phyloP scores from a whole-genome alignment of 1,139 yeast species.

The Insectozyma bohioensis region DNA sequence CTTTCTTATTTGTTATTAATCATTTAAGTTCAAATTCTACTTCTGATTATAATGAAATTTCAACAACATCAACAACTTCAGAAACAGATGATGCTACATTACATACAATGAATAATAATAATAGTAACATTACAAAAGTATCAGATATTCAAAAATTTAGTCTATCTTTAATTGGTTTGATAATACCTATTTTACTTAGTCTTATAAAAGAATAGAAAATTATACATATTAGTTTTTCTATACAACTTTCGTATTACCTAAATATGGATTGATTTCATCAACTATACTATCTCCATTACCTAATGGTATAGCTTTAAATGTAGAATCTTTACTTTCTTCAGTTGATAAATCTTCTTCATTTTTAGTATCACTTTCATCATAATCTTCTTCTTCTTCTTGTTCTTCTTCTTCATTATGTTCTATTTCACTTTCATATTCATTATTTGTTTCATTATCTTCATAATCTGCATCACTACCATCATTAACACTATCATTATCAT shows the following conservation, averaged over 20 bases:
- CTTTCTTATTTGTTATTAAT: constrained; percentile 67
- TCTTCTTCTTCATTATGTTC: constrained; percentile 6
- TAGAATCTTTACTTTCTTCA: constrained; percentile 1
- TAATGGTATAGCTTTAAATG: constrained; percentile 6
- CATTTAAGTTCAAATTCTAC: constrained; percentile 40
- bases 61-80: no score
- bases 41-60: constrained; percentile 7
- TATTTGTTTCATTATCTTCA: constrained; percentile 4
- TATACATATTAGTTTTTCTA: constrained; percentile 2
- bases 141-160: no score
- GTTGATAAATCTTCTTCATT: constrained; percentile 7
- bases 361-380: constrained; percentile 3
- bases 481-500: constrained; percentile 5
- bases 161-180: constrained; percentile 19
- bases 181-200: constrained; percentile 18
- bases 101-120: constrained; percentile 4
- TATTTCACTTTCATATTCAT: constrained; percentile 5
- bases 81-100: constrained; percentile 12
- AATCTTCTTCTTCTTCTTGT: constrained; percentile 5
- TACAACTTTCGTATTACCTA: constrained; percentile 4
- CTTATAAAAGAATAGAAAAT: constrained; percentile 13
- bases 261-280: constrained; percentile 11
- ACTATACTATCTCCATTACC: constrained; percentile 8
- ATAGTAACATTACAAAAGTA: constrained; percentile 10
- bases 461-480: constrained; percentile 7